Percentiles rank a stretch among this genome's conserved stretches.
Evolutionary conservation across 1,139 yeast genomes (phyloP).

Genomic region (Suhomyces ambrosiae): DNA sequence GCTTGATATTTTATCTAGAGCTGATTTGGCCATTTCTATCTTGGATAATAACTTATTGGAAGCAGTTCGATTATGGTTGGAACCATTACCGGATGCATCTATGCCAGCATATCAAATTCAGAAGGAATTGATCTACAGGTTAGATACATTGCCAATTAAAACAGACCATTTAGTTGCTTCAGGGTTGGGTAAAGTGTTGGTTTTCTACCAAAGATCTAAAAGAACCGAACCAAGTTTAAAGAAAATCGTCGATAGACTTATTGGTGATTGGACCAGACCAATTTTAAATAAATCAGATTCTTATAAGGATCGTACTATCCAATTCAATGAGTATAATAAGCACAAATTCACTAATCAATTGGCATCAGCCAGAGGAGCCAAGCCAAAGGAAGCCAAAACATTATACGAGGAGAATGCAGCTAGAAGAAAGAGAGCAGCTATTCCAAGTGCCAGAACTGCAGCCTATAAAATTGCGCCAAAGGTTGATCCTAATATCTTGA

Average conservation of each 20-base stretch:
- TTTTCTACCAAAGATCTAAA: constrained; percentile 90
- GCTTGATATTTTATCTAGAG: constrained; percentile 71
- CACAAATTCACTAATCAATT: constrained; percentile 52
- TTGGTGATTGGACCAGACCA: constrained; percentile 98
- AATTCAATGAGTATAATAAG: constrained; percentile 71
- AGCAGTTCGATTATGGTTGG: constrained; percentile 95
- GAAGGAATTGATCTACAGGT: constrained; percentile 75
- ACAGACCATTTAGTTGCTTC: constrained; percentile 94
- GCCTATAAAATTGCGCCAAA: constrained; percentile 92
- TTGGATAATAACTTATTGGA: constrained; percentile 92
- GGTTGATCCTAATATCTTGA: constrained; percentile 52
- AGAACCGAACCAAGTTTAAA: constrained; percentile 87
- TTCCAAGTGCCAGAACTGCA: constrained; percentile 84
- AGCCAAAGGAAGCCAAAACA: constrained; percentile 50
- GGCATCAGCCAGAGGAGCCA: constrained; percentile 33
- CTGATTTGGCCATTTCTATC: constrained; percentile 86
- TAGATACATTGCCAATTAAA: constrained; percentile 82
- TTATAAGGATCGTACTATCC: constrained; percentile 83
- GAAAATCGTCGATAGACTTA: constrained; percentile 83
- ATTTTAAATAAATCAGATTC: constrained; percentile 95
- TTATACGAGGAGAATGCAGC: constrained; percentile 91
- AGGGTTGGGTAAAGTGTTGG: constrained; percentile 89
- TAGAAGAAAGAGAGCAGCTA: constrained; percentile 90
- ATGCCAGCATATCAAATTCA: constrained; percentile 97
- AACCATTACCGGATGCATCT: constrained; percentile 97